A percentile compares a stretch with the other conserved stretches of the same genome.
Conservation (phyloP, 306 rosid genomes). For the Luffa acutangula region DNA sequence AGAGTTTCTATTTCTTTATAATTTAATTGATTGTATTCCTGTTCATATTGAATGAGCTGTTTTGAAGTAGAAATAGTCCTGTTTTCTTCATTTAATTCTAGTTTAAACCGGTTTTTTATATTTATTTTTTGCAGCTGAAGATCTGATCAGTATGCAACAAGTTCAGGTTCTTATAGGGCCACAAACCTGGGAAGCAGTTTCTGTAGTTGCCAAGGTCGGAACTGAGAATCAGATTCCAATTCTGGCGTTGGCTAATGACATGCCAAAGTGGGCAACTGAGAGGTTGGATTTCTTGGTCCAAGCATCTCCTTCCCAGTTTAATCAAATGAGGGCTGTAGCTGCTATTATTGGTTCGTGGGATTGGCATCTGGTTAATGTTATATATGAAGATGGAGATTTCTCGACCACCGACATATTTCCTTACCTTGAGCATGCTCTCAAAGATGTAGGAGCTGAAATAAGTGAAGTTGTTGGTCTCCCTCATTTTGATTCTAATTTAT, state of each 20-base stretch:
- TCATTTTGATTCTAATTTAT: constrained; percentile 22
- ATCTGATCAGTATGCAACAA: constrained; percentile 12
- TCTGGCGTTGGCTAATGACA: constrained; percentile 27
- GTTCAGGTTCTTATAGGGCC: constrained; percentile 36
- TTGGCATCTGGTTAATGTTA: constrained; percentile 26
- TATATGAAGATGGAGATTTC: constrained; percentile 31
- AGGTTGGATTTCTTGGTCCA: constrained; percentile 28
- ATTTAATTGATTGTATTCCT: background rate
- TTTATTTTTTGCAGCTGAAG: constrained; percentile 22
- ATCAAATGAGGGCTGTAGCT: constrained; percentile 37
- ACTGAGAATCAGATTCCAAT: constrained; percentile 19
- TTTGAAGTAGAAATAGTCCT: background rate
- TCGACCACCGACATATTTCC: constrained; percentile 20
- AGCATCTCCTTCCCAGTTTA: constrained; percentile 15
- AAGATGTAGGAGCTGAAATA: constrained; percentile 15
- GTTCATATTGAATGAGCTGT: background rate
- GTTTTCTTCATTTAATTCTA: background rate
- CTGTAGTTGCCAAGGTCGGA: constrained; percentile 23
- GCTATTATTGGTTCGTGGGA: constrained; percentile 34
- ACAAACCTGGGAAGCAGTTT: constrained; percentile 36
- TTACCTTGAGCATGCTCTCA: constrained; percentile 21
- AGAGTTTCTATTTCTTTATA: background rate
- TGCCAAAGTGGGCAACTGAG: constrained; percentile 35
- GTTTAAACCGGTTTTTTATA: background rate
- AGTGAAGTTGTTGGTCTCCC: constrained; percentile 20